A percentile compares a stretch with the other conserved stretches of the same genome.
phyloP scores from a whole-genome alignment of 768 basidiomycete species.

The Psilocybe cyanescens region DNA sequence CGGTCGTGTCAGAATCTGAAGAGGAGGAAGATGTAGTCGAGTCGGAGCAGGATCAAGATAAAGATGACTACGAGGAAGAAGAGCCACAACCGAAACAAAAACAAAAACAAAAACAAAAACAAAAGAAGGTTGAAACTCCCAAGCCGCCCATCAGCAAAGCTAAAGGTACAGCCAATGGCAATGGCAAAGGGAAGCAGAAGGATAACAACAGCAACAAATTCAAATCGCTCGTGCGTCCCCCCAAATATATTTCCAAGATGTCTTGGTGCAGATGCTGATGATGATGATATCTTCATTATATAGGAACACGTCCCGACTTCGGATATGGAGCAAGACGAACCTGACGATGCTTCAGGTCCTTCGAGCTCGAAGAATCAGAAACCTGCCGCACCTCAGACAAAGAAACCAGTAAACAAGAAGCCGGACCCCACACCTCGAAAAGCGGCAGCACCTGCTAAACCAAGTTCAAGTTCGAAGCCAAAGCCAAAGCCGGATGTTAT shows the following conservation, averaged over 20 bases:
- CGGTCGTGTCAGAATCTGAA: constrained; percentile 11
- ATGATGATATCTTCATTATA: background rate
- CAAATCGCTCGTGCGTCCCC: constrained; percentile 40
- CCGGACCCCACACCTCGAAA: constrained; percentile 9
- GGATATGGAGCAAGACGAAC: constrained; percentile 38
- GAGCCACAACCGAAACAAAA: constrained; percentile 3
- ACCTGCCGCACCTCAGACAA: background rate
- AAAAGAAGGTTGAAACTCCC: constrained; percentile 1
- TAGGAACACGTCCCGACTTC: constrained; percentile 38
- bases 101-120: constrained; percentile 16
- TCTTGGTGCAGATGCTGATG: too few relatives aligned
- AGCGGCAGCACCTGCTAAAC: constrained; percentile 11
- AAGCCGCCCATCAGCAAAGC: constrained; percentile 1
- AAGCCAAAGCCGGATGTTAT: background rate
- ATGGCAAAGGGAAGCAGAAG: constrained; percentile 12
- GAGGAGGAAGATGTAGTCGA: constrained; percentile 11
- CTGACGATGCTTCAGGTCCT: constrained; percentile 13
- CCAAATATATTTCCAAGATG: background rate
- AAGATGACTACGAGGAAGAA: constrained; percentile 17
- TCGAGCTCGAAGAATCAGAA: constrained; percentile 4
- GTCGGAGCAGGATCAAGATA: constrained; percentile 3
- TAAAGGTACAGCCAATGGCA: constrained; percentile 2
- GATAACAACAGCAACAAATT: constrained; percentile 30
- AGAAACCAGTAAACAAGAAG: constrained; percentile 12
- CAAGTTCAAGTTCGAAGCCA: background rate